Base-by-base conservation (phyloP, 371 early-diverging fungal genomes). In the Thermomucor indicae-seudaticae region DNA sequence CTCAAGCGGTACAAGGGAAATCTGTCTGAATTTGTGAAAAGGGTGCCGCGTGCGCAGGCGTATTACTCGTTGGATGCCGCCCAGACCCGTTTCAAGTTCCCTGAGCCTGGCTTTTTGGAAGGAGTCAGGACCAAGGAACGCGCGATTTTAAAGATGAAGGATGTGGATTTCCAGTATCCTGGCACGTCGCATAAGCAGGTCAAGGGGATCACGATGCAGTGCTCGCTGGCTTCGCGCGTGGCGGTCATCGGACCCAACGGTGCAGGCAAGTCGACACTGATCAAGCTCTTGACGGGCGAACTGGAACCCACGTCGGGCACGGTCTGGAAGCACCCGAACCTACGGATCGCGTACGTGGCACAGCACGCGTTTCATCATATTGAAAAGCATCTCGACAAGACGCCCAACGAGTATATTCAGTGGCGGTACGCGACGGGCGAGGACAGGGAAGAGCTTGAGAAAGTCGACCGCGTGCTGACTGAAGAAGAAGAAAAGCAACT, bases 281-380 rank as follows among this genome's bases (percentile, higher is more conserved):
- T 94, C 75, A 94, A 94, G 80, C 65, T 90, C 31, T 60, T 94
- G 60, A 87, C 90, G 47, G 88, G 89, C 60, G 88, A 88, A 59
- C 71, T 84, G 19, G 78, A 80, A 34, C 77, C 88, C 39, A 62
- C 80, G 40, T 55, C 62, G 27, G 78, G 88, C 68, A 73, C 84
- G 47, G 85, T 90, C 47, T 81, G 79, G 78, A 86, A 84, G 76
- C 88, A 88, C 60, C 87, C 88, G 28, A 85, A 84, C 67, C 72
- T 89, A 53, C 87, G 91, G 55, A 82, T 89, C 60, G 91, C 85
- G 24, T 93, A 92, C 60, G 91, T 93, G 47, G 89, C 93, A 24
- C 93, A 95, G 70, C 91, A 93, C 51, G 89, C 89, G 46, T 89
- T 91, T 84, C 87, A 90, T 62, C 89, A 91, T 58, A 70, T 91